These are phyloP conservation scores for Aspergillus asperescens DNA, from an alignment of 495 filamentous ascomycete genomes.

Conservation along the genomic window DNA sequence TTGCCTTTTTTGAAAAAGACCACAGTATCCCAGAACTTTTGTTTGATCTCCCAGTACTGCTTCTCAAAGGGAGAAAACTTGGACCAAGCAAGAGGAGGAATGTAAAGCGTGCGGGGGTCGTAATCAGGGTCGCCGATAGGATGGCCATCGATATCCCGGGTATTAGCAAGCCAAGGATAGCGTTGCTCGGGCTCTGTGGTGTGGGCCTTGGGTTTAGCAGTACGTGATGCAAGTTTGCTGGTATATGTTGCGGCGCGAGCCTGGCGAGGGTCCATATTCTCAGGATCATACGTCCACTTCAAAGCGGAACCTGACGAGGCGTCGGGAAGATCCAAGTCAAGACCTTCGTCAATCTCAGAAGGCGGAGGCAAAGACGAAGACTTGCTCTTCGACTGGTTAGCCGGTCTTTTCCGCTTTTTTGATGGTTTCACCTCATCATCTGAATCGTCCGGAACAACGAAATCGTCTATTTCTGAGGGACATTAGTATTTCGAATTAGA, in stretches of 20 bases:
- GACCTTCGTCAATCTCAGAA: slow-evolving; percentile 44
- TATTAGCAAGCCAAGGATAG: slow-evolving; percentile 83
- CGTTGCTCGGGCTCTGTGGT: slow-evolving; percentile 72
- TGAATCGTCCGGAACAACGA: slow-evolving; percentile 73
- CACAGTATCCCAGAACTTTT: slow-evolving; percentile 93
- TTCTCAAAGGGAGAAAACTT: slow-evolving; percentile 92
- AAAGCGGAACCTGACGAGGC: slow-evolving; percentile 66
- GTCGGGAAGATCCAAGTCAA: slow-evolving; percentile 46
- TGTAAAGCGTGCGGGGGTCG: slow-evolving; percentile 84
- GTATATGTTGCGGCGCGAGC: slow-evolving; percentile 40
- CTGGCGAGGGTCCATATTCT: slow-evolving; percentile 58
- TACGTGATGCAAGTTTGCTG: slow-evolving; percentile 43
- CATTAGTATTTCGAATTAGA: slow-evolving; percentile 16
- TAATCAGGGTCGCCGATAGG: slow-evolving; percentile 79
- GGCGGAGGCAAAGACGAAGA: slow-evolving; percentile 47
- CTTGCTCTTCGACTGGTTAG: slow-evolving; percentile 48
- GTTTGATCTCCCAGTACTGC: slow-evolving; percentile 99
- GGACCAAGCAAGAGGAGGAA: slow-evolving; percentile 69
- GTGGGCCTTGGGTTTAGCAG: slow-evolving; percentile 69
- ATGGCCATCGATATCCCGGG: slow-evolving; percentile 76
- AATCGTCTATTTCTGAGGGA: slow-evolving; percentile 69
- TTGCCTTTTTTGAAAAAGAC: slow-evolving; percentile 99
- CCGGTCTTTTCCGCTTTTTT: slow-evolving; percentile 68
- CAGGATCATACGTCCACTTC: slow-evolving; percentile 81
- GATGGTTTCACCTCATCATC: slow-evolving; percentile 64